These are phyloP conservation scores for Rhodotorula sp. DNA, from an alignment of 1,284 basidiomycete species.

Conservation along the genomic window DNA sequence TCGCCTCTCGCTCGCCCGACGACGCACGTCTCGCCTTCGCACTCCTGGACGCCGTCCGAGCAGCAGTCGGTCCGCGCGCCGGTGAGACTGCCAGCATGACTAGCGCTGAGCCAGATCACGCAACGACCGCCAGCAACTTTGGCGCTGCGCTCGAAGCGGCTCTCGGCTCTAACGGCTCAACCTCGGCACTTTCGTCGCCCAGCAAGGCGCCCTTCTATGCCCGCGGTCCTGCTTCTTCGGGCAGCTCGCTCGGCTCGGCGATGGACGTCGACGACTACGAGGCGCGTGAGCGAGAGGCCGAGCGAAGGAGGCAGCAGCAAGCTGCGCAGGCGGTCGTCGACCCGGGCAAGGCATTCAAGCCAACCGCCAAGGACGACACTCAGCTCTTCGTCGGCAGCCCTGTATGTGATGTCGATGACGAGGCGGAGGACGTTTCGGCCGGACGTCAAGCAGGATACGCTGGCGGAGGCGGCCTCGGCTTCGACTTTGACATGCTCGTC, in stretches of 20 bases:
- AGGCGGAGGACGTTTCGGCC: neutral
- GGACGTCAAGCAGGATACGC: neutral
- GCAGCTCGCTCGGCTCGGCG: neutral
- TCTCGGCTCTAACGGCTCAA: neutral
- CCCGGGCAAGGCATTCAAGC: constrained; percentile 20
- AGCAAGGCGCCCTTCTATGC: neutral
- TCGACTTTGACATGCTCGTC: constrained; percentile 3
- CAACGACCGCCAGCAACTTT: neutral
- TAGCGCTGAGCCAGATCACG: too few relatives aligned
- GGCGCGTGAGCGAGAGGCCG: constrained; percentile 9
- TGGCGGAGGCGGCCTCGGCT: neutral
- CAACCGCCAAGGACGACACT: neutral
- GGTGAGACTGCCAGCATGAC: neutral
- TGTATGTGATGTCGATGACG: neutral
- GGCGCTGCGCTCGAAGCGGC: neutral
- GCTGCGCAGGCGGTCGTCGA: constrained; percentile 9
- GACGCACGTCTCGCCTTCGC: constrained; percentile 18
- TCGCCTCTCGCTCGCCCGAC: neutral
- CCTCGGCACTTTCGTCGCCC: neutral
- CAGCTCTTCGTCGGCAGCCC: constrained; percentile 10
- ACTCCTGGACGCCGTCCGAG: constrained; percentile 18
- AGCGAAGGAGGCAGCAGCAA: constrained; percentile 1
- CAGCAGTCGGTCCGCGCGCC: constrained; percentile 1
- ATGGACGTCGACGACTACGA: neutral
- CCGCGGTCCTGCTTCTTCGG: neutral